Conservation (phyloP, 2,329 filamentous ascomycete species). For the Diplodia corticola region DNA sequence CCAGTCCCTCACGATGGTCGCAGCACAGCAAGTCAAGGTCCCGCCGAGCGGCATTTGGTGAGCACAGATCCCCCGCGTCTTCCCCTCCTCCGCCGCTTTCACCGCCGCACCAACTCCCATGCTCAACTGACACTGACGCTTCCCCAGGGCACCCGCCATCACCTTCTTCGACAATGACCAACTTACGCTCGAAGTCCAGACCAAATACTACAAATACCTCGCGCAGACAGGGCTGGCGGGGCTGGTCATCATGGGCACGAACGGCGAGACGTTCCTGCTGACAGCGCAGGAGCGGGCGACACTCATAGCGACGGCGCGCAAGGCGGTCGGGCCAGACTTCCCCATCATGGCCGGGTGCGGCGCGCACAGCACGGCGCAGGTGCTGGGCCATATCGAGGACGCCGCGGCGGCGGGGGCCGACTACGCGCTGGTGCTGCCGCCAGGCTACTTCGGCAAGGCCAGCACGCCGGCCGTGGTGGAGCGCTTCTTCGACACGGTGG, state of each 20-base stretch:
- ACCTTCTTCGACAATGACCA: conserved; percentile 48
- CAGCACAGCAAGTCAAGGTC: conserved; percentile 9
- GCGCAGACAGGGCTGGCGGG: conserved; percentile 45
- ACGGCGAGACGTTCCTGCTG: conserved; percentile 50
- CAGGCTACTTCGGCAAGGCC: conserved; percentile 48
- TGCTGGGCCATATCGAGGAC: conserved; percentile 46
- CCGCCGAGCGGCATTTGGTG: conserved; percentile 23
- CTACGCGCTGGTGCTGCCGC: conserved; percentile 47
- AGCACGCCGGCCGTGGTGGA: conserved; percentile 45
- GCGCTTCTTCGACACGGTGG: conserved; percentile 51
- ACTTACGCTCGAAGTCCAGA: conserved; percentile 45
- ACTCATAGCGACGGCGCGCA: conserved; percentile 43
- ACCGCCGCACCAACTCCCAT: not conserved
- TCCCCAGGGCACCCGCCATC: conserved; percentile 38
- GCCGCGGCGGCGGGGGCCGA: conserved; percentile 45
- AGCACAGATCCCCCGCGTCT: conserved; percentile 1
- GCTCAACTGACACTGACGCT: not conserved
- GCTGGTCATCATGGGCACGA: conserved; percentile 50
- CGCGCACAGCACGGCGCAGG: conserved; percentile 47
- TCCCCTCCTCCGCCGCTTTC: not conserved
- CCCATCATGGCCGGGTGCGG: conserved; percentile 48
- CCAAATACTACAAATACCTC: conserved; percentile 48
- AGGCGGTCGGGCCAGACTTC: conserved; percentile 44
- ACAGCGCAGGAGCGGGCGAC: conserved; percentile 45
- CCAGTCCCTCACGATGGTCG: not conserved